Base-by-base conservation (phyloP, 2,329 filamentous ascomycete species). In the Fusarium aywerte region DNA sequence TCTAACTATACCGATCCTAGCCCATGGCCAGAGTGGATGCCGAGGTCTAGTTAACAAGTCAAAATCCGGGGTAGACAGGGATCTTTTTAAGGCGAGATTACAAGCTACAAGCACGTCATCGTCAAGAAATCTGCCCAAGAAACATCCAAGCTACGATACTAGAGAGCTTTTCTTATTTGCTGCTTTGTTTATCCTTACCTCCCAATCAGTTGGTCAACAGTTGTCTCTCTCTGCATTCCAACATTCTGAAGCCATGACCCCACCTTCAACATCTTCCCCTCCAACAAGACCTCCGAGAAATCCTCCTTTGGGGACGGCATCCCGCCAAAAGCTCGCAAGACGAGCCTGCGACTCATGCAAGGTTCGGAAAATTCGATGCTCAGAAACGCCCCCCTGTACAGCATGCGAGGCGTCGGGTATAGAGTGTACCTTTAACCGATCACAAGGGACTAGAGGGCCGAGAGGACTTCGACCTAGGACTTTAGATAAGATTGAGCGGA, bases 291-390 rank as follows among this genome's bases (percentile, higher is more conserved):
- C 58, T 54, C 56, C 70, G 52, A 71, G 50, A 58, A 31, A 71
- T 47, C 61, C 54, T 56, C 62, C 70, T 35, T 54, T 58, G 8
- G 58, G 39, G 11, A 27, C 27, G 7, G 27, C 27, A 23, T 48
- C 70, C 32, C 70, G 70, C 13, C 65, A 71, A 40, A 65, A 47
- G 25, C 52, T 73, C 10, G 70, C 70, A 16, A 61, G 70, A 58
- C 71, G 81, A 29, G 82, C 83, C 12, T 85, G 83, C 71, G 83
- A 85, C 62, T 82, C 79, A 20, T 85, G 83, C 75, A 84, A 83
- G 74, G 79, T 85, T 39, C 79, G 83, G 54, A 85, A 85, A 75
- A 81, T 85, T 59, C 80, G 80, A 44, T 85, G 83, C 70, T 80
- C 80, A 15, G 83, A 83, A 47, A 74, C 76, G 3, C 76, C 80